Evolutionary conservation across 768 basidiomycete genomes (phyloP).

Genomic region (Leccinum subgranulosum): DNA sequence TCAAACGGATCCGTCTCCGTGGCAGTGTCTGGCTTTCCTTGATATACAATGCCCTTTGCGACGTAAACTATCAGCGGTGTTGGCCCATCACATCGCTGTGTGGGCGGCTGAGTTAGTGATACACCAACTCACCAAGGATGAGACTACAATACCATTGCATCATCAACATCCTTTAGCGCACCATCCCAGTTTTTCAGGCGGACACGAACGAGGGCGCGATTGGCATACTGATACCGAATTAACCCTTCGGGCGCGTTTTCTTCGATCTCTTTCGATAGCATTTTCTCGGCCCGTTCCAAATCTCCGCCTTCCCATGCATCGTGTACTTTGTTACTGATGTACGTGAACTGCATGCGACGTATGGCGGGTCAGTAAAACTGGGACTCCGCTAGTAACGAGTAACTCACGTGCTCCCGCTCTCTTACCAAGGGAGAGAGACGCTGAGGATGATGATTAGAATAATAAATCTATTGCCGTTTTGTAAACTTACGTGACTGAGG

Average conservation of each 20-base stretch:
- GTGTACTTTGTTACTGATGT: constrained; percentile 1
- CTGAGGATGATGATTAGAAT: constrained; percentile 2
- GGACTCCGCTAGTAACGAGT: neutral
- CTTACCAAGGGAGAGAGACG: neutral
- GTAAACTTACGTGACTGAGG: constrained; percentile 4
- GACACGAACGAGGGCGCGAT: constrained; percentile 16
- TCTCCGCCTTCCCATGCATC: constrained; percentile 8
- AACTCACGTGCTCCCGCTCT: constrained; percentile 8
- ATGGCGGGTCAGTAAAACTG: neutral
- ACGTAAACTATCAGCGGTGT: constrained; percentile 1
- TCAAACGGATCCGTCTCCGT: neutral
- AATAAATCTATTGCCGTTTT: neutral
- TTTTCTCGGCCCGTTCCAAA: constrained; percentile 2
- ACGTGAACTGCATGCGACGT: constrained; percentile 7
- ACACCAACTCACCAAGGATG: neutral
- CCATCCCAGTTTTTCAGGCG: neutral
- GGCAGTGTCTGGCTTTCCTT: neutral
- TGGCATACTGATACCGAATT: constrained; percentile 6
- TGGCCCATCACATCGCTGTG: neutral
- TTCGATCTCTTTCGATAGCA: constrained; percentile 11
- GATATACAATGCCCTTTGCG: constrained; percentile 2
- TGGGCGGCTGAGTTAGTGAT: neutral
- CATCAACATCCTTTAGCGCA: constrained; percentile 8
- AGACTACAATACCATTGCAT: neutral
- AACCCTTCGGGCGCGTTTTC: neutral